Percentiles rank a stretch among this genome's conserved stretches.
These are phyloP conservation scores for Uromyces viciae-fabae DNA, from an alignment of 1,284 basidiomycete genomes.

Conservation along the genomic window DNA sequence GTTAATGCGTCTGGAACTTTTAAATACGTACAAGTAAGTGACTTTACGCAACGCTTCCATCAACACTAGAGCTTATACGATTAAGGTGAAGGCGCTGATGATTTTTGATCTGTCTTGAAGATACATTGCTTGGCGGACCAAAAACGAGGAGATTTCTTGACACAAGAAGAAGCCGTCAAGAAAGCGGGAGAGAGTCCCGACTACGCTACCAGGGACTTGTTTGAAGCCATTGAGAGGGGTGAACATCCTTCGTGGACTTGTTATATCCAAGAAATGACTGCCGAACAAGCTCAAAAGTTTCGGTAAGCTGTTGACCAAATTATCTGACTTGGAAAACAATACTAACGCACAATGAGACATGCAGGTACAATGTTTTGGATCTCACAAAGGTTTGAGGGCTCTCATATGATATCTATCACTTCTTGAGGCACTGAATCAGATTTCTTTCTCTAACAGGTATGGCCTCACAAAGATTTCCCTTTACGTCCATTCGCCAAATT, in stretches of 20 bases:
- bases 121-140: conserved; percentile 41
- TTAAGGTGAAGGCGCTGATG: background rate
- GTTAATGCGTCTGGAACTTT: conserved; percentile 37
- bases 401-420: background rate
- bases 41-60: background rate
- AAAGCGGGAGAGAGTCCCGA: conserved; percentile 39
- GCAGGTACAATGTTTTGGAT: conserved; percentile 41
- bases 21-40: conserved; percentile 41
- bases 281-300: conserved; percentile 40
- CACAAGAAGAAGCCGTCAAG: conserved; percentile 36
- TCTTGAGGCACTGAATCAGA: background rate
- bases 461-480: conserved; percentile 44
- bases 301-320: background rate
- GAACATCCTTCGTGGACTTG: conserved; percentile 53
- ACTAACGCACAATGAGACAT: background rate
- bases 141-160: conserved; percentile 25
- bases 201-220: conserved; percentile 32
- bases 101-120: background rate
- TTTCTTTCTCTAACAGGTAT: conserved; percentile 6
- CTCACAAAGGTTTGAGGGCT: conserved; percentile 31
- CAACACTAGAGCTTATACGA: background rate
- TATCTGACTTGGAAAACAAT: background rate
- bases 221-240: conserved; percentile 50
- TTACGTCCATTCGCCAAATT: conserved; percentile 27
- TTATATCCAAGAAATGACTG: conserved; percentile 40